Conservation (phyloP, 2,329 filamentous ascomycete genomes). For the Laburnicola sp. region DNA sequence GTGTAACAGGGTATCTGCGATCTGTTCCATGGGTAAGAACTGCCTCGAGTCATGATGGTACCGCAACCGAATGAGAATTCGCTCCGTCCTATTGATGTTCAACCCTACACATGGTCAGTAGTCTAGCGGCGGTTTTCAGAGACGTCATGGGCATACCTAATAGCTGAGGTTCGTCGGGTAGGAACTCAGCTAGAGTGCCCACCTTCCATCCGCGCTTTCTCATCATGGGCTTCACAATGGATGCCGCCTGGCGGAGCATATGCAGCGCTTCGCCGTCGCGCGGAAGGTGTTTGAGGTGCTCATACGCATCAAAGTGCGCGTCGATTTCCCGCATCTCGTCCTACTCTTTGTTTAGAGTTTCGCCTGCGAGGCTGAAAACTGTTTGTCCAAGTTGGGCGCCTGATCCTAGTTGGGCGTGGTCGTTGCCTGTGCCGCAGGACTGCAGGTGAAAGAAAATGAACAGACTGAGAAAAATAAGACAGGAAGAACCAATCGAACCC, state of each 20-base stretch:
- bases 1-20: constrained; percentile 91
- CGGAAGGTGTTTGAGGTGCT: constrained; percentile 52
- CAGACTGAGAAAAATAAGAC: not conserved
- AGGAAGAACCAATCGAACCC: not conserved
- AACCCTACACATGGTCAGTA: constrained; percentile 55
- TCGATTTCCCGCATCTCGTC: constrained; percentile 50
- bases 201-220: constrained; percentile 81
- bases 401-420: not conserved
- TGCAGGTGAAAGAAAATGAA: not conserved
- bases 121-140: constrained; percentile 3
- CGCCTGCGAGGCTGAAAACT: not conserved
- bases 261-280: constrained; percentile 53
- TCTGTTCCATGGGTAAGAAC: constrained; percentile 78
- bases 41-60: constrained; percentile 72
- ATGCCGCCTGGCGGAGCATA: constrained; percentile 77
- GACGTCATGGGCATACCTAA: constrained; percentile 57
- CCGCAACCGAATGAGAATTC: constrained; percentile 81
- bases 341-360: constrained; percentile 1
- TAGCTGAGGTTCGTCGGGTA: constrained; percentile 72
- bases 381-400: not conserved
- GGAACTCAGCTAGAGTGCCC: constrained; percentile 79
- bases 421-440: not conserved
- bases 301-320: constrained; percentile 54
- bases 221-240: constrained; percentile 94
- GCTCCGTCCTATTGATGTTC: constrained; percentile 75